phyloP scores from a whole-genome alignment of 768 basidiomycete species.

The Fomitopsis serialis region DNA sequence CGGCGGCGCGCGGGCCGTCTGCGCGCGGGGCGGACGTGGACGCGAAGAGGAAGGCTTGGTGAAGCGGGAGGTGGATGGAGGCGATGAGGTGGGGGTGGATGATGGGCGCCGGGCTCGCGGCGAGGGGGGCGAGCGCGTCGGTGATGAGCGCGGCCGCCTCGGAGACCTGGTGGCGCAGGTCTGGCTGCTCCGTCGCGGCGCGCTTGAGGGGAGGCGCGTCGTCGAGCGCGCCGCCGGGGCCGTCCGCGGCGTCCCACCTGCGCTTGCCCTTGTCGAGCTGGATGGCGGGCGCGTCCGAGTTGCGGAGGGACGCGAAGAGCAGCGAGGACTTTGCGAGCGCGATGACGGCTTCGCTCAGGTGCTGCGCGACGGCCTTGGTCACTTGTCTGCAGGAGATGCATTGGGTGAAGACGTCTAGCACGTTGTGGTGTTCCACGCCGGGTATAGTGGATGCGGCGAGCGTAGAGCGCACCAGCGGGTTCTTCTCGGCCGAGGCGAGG shows the following conservation, averaged over 20 bases:
- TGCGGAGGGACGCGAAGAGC: slow-evolving; percentile 61
- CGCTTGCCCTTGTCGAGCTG: slow-evolving; percentile 73
- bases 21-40: slow-evolving; percentile 47
- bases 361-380: slow-evolving; percentile 46
- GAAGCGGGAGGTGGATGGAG: slow-evolving; percentile 67
- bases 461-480: slow-evolving; percentile 48
- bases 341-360: slow-evolving; percentile 58
- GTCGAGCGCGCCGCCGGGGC: slow-evolving; percentile 9
- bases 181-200: slow-evolving; percentile 17
- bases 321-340: slow-evolving; percentile 58
- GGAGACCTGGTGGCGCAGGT: slow-evolving; percentile 49
- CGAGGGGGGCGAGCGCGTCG: slow-evolving; percentile 38
- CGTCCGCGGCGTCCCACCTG: slow-evolving; percentile 56
- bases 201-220: slow-evolving; percentile 28
- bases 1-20: slow-evolving; percentile 41
- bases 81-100: slow-evolving; percentile 56
- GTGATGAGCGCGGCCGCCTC: slow-evolving; percentile 58
- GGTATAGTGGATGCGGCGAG: slow-evolving; percentile 50
- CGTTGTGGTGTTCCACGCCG: slow-evolving; percentile 36
- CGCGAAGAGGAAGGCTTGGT: slow-evolving; percentile 75
- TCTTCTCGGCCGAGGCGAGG: slow-evolving; percentile 50
- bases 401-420: slow-evolving; percentile 50
- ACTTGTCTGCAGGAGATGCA: slow-evolving; percentile 44
- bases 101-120: slow-evolving; percentile 27
- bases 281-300: slow-evolving; percentile 55